phyloP scores from a whole-genome alignment of 192 early-diverging fungal species.

The Coemansia sp. region DNA sequence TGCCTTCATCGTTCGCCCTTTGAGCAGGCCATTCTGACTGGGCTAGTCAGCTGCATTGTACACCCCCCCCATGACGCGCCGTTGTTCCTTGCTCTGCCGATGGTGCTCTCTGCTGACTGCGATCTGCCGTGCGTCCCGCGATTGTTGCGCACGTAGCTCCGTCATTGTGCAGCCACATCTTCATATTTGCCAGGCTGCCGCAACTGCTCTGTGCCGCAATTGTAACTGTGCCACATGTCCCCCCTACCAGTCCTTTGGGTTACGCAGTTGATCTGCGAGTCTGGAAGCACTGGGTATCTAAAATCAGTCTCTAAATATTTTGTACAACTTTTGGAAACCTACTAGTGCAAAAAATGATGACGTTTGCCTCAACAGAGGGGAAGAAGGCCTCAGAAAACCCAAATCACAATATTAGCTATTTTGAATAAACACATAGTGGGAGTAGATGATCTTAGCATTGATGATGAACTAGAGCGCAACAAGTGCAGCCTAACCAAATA shows the following conservation, averaged over 20 bases:
- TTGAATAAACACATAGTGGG: no score
- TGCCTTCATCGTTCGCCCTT: background rate
- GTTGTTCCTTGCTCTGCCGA: conserved; percentile 5
- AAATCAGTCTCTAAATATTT: background rate
- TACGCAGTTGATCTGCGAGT: background rate
- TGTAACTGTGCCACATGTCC: background rate
- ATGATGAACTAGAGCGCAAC: no score
- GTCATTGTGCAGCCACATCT: background rate
- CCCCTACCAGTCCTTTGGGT: background rate
- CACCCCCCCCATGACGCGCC: background rate
- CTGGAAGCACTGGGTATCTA: background rate
- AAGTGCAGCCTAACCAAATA: no score
- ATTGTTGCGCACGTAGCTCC: background rate
- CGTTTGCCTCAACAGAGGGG: no score
- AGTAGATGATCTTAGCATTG: no score
- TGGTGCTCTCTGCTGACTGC: background rate
- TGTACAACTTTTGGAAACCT: no score
- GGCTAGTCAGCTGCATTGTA: background rate
- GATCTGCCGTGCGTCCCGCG: background rate
- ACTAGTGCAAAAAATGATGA: no score
- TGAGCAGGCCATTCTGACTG: background rate
- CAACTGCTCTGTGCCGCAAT: background rate
- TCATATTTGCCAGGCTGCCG: background rate
- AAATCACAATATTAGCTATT: no score
- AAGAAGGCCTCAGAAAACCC: no score